These are phyloP conservation scores for Arthrobotrys iridis DNA, from an alignment of 2,329 filamentous ascomycete genomes.

Conservation along the genomic window DNA sequence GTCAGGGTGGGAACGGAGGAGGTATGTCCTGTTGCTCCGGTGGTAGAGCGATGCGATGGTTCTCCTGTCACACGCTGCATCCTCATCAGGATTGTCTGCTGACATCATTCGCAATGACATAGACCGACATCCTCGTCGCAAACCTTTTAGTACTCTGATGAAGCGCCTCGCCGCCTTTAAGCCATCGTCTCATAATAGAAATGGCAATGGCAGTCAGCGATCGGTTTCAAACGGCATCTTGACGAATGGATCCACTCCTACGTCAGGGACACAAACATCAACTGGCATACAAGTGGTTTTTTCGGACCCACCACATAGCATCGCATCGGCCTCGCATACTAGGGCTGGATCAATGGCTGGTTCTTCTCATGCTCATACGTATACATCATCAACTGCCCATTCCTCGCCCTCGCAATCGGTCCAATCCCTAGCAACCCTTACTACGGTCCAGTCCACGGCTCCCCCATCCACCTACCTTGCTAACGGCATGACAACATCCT, in stretches of 20 bases:
- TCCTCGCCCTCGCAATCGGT: constrained; percentile 84
- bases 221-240: constrained; percentile 23
- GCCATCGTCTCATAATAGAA: constrained; percentile 71
- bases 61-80: constrained; percentile 18
- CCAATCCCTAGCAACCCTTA: constrained; percentile 81
- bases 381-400: constrained; percentile 69
- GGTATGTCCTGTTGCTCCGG: neutral
- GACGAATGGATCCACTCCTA: constrained; percentile 37
- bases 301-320: constrained; percentile 65
- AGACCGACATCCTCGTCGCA: constrained; percentile 66
- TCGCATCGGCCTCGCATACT: constrained; percentile 66
- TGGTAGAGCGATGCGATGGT: neutral
- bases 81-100: neutral
- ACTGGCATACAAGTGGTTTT: constrained; percentile 66
- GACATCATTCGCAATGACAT: constrained; percentile 1
- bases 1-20: constrained; percentile 38
- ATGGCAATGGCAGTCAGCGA: constrained; percentile 61
- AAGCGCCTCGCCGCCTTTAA: constrained; percentile 92
- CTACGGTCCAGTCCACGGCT: constrained; percentile 81
- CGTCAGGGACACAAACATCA: constrained; percentile 53
- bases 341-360: constrained; percentile 68
- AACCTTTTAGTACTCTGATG: constrained; percentile 90
- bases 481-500: constrained; percentile 43
- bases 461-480: constrained; percentile 65
- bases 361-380: constrained; percentile 69